A percentile compares a stretch with the other conserved stretches of the same genome.
phyloP scores from a whole-genome alignment of 2,329 filamentous ascomycete species.

The Celoporthe dispersa region DNA sequence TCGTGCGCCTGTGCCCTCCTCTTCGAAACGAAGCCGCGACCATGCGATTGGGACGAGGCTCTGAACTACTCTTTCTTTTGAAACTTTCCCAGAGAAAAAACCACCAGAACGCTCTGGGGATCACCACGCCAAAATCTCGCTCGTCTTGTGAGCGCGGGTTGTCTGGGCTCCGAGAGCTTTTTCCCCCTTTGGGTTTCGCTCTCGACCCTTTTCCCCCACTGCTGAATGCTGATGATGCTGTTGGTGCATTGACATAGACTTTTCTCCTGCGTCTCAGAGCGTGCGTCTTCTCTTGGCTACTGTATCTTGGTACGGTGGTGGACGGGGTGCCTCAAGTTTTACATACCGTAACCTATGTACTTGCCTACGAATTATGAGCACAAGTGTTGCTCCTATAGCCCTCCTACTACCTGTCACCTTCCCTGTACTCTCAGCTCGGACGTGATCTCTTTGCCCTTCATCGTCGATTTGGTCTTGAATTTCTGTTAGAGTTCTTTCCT shows the following conservation, averaged over 20 bases:
- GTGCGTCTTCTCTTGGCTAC: background rate
- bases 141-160: conserved; percentile 1
- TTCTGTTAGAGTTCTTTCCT: background rate
- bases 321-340: background rate
- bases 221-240: too few species aligned
- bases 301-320: background rate
- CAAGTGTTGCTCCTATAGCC: background rate
- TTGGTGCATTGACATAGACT: background rate
- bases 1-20: background rate
- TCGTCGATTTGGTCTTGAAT: too few species aligned
- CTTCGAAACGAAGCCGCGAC: conserved; percentile 18
- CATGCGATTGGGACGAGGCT: conserved; percentile 13
- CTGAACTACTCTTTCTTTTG: background rate
- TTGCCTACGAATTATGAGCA: background rate
- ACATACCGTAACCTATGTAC: too few species aligned
- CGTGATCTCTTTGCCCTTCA: background rate
- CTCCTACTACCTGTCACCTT: background rate
- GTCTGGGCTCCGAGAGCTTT: conserved; percentile 7
- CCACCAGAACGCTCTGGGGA: background rate
- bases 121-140: background rate
- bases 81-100: background rate
- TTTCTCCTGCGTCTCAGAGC: background rate
- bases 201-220: background rate
- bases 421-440: background rate
- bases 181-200: background rate